Evolutionary conservation across 805 yeast species (phyloP), one percentile per base, ranked within the genome.

Genomic region (Pichia manshurica): DNA sequence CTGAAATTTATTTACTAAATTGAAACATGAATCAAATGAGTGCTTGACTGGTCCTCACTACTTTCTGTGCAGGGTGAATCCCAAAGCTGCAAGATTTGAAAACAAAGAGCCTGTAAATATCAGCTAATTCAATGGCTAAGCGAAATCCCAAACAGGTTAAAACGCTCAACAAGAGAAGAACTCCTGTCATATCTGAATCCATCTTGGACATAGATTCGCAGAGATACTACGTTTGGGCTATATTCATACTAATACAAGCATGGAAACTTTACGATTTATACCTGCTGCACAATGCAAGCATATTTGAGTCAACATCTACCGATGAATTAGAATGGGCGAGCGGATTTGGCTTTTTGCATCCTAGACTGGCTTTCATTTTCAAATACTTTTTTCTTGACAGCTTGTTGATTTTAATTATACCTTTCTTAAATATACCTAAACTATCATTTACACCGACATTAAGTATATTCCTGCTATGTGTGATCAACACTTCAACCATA

Each of bases 321-420:
- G 16, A 32, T 20, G 10, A 29, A 10, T 4, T n/a, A 3, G 17
- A 15, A 13, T 34, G 45, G 34, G 23, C 29, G 2, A 44, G 69
- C 13, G 49, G 67, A 1, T 47, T 68, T 1, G 64, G 66, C 4
- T 67, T 73, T 58, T 59, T 72, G 44, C 64, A 70, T 58, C 72
- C 80, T 51, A 72, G 77, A 59, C 70, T 78, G 65, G 71, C 74
- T 17, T 87, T 85, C 60, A 68, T 86, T 19, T 58, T 83, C 52
- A 87, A 88, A 61, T 90, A 87, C 61, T 70, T 82, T 48, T 59
- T 84, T 15, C 65, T 87, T 15, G 99, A 93, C 61, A 82, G 88
- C 5, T 54, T 79, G 21, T 82, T 81, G 56, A 59, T 89, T 21
- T 82, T 84, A 76, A 53, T 75, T n/a, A 68, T 88, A 38, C 95